Evolutionary conservation across 1,284 basidiomycete genomes (phyloP).

Genomic region (Tilletiopsis washingtonensis): DNA sequence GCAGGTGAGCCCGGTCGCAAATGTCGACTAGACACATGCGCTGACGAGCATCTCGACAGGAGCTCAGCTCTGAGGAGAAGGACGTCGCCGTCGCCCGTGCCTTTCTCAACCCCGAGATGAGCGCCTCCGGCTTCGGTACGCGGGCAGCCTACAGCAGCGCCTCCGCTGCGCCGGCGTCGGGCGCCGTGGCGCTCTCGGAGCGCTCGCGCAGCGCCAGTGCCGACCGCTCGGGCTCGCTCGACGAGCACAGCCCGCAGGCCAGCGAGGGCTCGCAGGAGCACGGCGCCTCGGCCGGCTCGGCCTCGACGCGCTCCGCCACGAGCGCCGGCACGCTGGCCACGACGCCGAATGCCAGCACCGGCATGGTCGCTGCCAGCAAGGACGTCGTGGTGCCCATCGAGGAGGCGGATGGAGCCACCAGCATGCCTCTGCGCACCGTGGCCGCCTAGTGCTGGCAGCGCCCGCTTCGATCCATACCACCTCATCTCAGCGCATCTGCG

Average conservation of each 20-base stretch:
- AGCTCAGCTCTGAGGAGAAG: background rate
- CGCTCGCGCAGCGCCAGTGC: background rate
- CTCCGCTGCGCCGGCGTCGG: background rate
- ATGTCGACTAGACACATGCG: too few species aligned
- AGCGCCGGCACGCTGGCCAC: background rate
- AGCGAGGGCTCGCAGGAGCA: background rate
- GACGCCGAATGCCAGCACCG: background rate
- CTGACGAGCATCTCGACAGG: too few species aligned
- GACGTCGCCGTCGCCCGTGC: background rate
- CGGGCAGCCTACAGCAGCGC: conserved; percentile 12
- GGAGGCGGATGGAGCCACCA: too few species aligned
- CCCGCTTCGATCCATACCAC: too few species aligned
- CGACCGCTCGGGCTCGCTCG: background rate
- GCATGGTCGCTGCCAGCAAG: background rate
- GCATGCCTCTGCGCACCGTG: too few species aligned
- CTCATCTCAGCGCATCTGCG: too few species aligned
- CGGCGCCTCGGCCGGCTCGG: background rate
- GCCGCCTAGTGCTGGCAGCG: too few species aligned
- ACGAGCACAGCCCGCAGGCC: background rate
- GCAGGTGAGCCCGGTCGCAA: too few species aligned
- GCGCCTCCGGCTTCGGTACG: conserved; percentile 20
- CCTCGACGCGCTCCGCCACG: background rate
- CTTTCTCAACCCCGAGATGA: conserved; percentile 17
- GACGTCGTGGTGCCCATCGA: too few species aligned
- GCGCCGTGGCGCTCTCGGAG: background rate